phyloP scores from a whole-genome alignment of 192 early-diverging fungal genomes.

The Dissophora ornata region DNA sequence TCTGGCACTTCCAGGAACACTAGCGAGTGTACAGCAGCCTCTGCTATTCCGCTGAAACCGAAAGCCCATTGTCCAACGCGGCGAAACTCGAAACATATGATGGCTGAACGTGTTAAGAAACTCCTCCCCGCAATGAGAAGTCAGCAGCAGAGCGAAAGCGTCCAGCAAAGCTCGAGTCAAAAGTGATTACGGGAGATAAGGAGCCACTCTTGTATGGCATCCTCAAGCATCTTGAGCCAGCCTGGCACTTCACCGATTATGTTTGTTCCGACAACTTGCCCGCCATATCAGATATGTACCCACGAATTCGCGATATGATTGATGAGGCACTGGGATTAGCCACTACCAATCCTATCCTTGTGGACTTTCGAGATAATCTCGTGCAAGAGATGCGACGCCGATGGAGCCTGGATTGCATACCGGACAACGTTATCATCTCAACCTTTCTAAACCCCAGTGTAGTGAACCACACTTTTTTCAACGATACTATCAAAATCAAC shows the following conservation, averaged over 20 bases:
- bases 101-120: background rate
- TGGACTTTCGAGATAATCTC: background rate
- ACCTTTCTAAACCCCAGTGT: slow-evolving; percentile 1
- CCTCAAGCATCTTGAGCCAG: background rate
- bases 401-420: background rate
- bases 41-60: background rate
- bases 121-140: slow-evolving; percentile 5
- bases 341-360: background rate
- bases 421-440: background rate
- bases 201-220: background rate
- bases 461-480: background rate
- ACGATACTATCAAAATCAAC: background rate
- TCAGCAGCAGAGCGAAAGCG: background rate
- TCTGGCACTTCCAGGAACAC: background rate
- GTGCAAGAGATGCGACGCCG: background rate
- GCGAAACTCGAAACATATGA: slow-evolving; percentile 6
- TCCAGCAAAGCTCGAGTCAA: background rate
- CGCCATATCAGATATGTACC: background rate
- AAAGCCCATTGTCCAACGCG: background rate
- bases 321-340: background rate
- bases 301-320: background rate
- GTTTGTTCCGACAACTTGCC: background rate
- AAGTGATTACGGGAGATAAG: background rate
- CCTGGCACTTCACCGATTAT: background rate
- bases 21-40: background rate